A percentile compares a stretch with the other conserved stretches of the same genome.
These are phyloP conservation scores for Citrus sp. DNA, from an alignment of 345 rosid genomes.

Conservation along the genomic window DNA sequence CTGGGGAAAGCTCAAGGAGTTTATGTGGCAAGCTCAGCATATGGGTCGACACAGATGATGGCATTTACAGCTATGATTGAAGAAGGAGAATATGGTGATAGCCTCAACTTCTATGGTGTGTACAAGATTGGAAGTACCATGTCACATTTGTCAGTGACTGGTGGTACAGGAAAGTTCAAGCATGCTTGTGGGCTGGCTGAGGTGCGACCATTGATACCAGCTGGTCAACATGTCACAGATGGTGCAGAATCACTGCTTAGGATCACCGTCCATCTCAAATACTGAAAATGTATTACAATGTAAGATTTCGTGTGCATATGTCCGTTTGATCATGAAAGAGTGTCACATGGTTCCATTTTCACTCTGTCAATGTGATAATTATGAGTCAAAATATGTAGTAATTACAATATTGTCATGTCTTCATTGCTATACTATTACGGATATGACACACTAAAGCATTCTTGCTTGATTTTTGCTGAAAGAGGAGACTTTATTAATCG, in stretches of 20 bases:
- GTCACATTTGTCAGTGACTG: slow-evolving; percentile 77
- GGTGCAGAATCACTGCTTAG: slow-evolving; percentile 75
- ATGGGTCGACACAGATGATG: slow-evolving; percentile 91
- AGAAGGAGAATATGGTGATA: slow-evolving; percentile 88
- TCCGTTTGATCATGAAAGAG: not conserved
- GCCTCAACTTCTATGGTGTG: slow-evolving; percentile 83
- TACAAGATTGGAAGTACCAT: slow-evolving; percentile 67
- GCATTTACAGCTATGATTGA: slow-evolving; percentile 89
- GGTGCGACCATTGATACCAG: slow-evolving; percentile 61
- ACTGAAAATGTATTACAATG: slow-evolving; percentile 23
- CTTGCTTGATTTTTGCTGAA: not conserved
- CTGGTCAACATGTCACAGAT: slow-evolving; percentile 60
- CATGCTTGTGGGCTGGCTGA: slow-evolving; percentile 66
- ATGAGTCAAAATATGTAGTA: not conserved
- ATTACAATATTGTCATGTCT: not conserved
- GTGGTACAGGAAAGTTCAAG: slow-evolving; percentile 89
- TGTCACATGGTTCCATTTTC: not conserved
- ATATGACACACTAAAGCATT: not conserved
- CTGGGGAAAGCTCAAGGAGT: slow-evolving; percentile 94
- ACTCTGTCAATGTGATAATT: not conserved
- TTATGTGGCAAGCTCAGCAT: slow-evolving; percentile 79
- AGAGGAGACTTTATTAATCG: not conserved
- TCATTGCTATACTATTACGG: not conserved
- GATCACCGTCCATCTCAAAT: slow-evolving; percentile 59
- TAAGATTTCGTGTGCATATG: slow-evolving; percentile 7